Conservation (phyloP, 495 filamentous ascomycete genomes). For the Ramalina intermedia region DNA sequence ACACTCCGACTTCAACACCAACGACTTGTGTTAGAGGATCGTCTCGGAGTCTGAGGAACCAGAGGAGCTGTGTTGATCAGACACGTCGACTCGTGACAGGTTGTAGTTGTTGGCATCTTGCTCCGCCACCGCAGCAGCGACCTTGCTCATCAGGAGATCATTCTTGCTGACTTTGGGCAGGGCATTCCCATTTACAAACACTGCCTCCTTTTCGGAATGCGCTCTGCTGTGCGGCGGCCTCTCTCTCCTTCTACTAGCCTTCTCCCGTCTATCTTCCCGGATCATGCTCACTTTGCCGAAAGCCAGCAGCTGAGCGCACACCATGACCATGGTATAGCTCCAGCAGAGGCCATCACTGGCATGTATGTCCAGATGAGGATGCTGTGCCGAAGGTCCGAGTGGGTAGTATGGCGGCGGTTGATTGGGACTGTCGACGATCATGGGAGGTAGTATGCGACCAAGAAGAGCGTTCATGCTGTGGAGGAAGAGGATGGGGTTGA, state of each 20-base stretch:
- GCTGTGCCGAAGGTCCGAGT: conserved; percentile 17
- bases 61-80: too few relatives aligned
- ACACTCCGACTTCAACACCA: neutral
- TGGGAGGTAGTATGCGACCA: conserved; percentile 18
- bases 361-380: conserved; percentile 23
- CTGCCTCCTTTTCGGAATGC: neutral
- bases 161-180: neutral
- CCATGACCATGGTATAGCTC: conserved; percentile 22
- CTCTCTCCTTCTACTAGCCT: conserved; percentile 6
- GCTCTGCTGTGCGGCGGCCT: neutral
- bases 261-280: conserved; percentile 11
- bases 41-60: too few relatives aligned
- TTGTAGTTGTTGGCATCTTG: too few relatives aligned
- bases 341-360: conserved; percentile 23
- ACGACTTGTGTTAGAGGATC: too few relatives aligned
- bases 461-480: conserved; percentile 27
- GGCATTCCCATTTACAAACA: neutral
- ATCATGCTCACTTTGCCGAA: conserved; percentile 11
- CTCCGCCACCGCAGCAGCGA: too few relatives aligned
- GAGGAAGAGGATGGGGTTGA: conserved; percentile 28
- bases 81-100: too few relatives aligned
- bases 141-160: too few relatives aligned
- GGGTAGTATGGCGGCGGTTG: conserved; percentile 17
- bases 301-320: conserved; percentile 15
- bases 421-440: conserved; percentile 11